A percentile compares a stretch with the other conserved stretches of the same genome.
phyloP scores from a whole-genome alignment of 768 basidiomycete genomes.

The Dentipellis sp. region DNA sequence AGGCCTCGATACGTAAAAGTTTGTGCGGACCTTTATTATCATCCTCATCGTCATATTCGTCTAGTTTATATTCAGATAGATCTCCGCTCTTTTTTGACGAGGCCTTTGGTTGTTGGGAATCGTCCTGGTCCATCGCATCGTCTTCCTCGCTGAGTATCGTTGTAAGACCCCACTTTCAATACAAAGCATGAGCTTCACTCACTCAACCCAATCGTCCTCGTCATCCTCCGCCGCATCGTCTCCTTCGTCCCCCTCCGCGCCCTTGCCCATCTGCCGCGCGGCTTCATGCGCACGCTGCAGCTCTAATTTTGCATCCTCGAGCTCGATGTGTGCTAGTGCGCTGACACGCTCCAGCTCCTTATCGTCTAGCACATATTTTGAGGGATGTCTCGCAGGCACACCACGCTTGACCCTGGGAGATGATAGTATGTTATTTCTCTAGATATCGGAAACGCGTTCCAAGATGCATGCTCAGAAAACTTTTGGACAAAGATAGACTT shows the following conservation, averaged over 20 bases:
- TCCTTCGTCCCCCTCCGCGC: slow-evolving; percentile 56
- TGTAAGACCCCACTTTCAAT: slow-evolving; percentile 23
- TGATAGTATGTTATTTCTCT: slow-evolving; percentile 1
- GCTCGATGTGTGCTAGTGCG: slow-evolving; percentile 74
- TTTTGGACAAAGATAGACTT: background rate
- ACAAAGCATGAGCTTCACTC: slow-evolving; percentile 29
- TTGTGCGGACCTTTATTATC: slow-evolving; percentile 32
- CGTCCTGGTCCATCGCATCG: slow-evolving; percentile 49
- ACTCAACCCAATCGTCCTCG: slow-evolving; percentile 80
- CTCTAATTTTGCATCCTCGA: slow-evolving; percentile 85
- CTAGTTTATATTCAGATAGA: slow-evolving; percentile 81
- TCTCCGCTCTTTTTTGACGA: slow-evolving; percentile 32
- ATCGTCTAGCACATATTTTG: slow-evolving; percentile 86
- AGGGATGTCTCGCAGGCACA: slow-evolving; percentile 61
- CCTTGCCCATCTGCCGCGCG: slow-evolving; percentile 60
- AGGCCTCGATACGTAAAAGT: slow-evolving; percentile 3
- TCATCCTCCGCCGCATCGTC: slow-evolving; percentile 42
- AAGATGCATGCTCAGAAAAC: too few relatives aligned
- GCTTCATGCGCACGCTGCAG: slow-evolving; percentile 75
- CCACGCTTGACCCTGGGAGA: slow-evolving; percentile 68
- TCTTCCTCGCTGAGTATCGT: slow-evolving; percentile 32
- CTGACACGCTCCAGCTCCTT: slow-evolving; percentile 86
- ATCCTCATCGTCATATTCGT: slow-evolving; percentile 75
- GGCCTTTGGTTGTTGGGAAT: slow-evolving; percentile 30
- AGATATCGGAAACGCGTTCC: background rate